Conservation (phyloP, 225 moss, liverwort and hornwort species). For the Lunularia cruciata region DNA sequence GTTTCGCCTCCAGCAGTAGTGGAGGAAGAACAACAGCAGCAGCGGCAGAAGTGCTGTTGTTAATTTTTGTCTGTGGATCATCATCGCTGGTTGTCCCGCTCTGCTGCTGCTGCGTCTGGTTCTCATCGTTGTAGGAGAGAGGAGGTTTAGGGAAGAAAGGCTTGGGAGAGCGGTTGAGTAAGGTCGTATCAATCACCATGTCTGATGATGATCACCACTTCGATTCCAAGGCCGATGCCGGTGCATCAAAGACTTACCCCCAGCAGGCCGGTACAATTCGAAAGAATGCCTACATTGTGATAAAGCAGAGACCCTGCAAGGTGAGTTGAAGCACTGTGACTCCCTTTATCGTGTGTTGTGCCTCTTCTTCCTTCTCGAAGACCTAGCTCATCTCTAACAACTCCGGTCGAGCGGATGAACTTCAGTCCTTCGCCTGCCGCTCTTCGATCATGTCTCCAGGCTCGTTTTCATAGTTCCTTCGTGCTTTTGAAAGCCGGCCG, state of each 20-base stretch:
- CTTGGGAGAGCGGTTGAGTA: conserved; percentile 6
- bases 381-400: not conserved
- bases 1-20: conserved; percentile 7
- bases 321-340: conserved; percentile 25
- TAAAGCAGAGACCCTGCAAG: conserved; percentile 54
- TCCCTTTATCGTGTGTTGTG: not conserved
- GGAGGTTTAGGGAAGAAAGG: not conserved
- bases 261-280: conserved; percentile 56
- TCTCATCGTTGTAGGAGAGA: not conserved
- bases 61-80: not conserved
- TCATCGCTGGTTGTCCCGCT: conserved; percentile 10
- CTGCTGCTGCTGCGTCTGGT: not conserved
- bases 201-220: conserved; percentile 53
- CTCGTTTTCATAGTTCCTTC: not conserved
- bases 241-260: conserved; percentile 52
- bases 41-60: conserved; percentile 3
- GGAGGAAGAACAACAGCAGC: conserved; percentile 11
- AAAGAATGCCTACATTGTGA: conserved; percentile 55
- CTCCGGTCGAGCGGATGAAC: too few relatives aligned
- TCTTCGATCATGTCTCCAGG: too few relatives aligned
- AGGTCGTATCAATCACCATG: conserved; percentile 28
- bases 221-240: conserved; percentile 49
- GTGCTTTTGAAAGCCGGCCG: too few relatives aligned
- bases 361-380: not conserved
- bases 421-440: too few relatives aligned